Base-by-base conservation (phyloP, 2,329 filamentous ascomycete genomes). In the Colletotrichum agaves region DNA sequence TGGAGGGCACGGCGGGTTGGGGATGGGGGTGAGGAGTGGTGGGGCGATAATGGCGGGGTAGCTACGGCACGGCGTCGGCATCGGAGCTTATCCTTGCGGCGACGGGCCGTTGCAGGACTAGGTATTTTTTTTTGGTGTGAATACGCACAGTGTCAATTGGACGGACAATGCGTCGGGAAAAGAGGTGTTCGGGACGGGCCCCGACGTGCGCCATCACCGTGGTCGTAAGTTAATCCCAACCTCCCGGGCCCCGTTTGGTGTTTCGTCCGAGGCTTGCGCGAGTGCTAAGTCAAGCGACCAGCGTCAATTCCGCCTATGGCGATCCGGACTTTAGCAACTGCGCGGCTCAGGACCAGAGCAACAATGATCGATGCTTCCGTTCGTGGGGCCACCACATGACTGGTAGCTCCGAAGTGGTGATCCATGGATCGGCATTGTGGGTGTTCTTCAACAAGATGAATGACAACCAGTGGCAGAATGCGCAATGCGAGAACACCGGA, bases 141-240 rank as follows among this genome's bases (percentile, higher is more conserved):
- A 21, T 12, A 3, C 8, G 6, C 13, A 63, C 58, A 57, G 63
- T 67, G 44, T 6, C 1, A 12, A 23, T n/a, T 6, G n/a, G 17
- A 33, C 39, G 37, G 43, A 44, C 35, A 59, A 64, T 47, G 13
- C 39, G 21, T 67, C 60, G 64, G 64, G 53, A 53, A 67, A 64
- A 58, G 35, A 12, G 17, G 13, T 44, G 31, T 33, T 59, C 52
- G 53, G 61, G 17, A 37, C 61, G 15, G 15, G 61, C 53, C 58
- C 41, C 61, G 53, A 53, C 67, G 72, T 23, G 78, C 80, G 4
- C 81, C 82, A 5, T 72, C 73, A 3, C 82, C 82, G 2, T 84
- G 81, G 79, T 69, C 63, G 35, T 66, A 61, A 63, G 60, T 57
- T 23, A 19, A 39, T 15, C 19, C 47, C 50, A n/a, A 37, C 57